Conservation (phyloP, 208 protist genomes). For the Kentomonas sorsogonicus region DNA sequence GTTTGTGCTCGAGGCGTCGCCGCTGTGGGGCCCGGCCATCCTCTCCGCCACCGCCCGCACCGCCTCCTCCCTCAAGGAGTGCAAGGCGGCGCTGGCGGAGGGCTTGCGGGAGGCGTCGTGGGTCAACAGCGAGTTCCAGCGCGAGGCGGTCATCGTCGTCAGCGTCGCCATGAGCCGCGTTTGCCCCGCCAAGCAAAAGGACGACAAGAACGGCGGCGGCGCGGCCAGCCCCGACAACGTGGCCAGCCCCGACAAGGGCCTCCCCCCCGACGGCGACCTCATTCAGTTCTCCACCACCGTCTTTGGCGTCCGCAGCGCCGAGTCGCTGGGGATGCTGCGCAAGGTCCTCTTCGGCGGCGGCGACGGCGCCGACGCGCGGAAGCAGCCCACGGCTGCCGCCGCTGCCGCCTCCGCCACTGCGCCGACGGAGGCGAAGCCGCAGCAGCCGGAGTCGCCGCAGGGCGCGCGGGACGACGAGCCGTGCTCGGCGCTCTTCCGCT, state of each 20-base stretch:
- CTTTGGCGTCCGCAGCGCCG: conserved; percentile 12
- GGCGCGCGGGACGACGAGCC: no score
- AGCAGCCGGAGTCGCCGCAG: no score
- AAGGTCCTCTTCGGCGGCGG: conserved; percentile 26
- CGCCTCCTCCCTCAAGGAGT: conserved; percentile 4
- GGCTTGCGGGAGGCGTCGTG: conserved; percentile 8
- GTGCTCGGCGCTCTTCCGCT: conserved; percentile 36
- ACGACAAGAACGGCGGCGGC: conserved; percentile 16
- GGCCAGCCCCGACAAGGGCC: no score
- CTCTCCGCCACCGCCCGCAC: conserved; percentile 20
- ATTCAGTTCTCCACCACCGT: conserved; percentile 24
- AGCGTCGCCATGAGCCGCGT: conserved; percentile 20
- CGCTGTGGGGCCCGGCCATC: conserved; percentile 35
- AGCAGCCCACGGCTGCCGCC: no score
- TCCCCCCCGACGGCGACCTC: no score
- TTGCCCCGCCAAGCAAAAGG: no score
- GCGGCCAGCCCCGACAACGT: no score
- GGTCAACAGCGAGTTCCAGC: conserved; percentile 3
- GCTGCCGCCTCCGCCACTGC: no score
- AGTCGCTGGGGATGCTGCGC: conserved; percentile 26
- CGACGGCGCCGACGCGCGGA: conserved; percentile 14
- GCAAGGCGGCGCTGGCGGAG: conserved; percentile 9
- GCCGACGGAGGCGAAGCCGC: no score
- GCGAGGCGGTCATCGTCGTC: conserved; percentile 14
- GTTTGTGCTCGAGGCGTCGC: conserved; percentile 18